Conservation (phyloP, 352 stramenopile species). For the Pythium guiyangense region DNA sequence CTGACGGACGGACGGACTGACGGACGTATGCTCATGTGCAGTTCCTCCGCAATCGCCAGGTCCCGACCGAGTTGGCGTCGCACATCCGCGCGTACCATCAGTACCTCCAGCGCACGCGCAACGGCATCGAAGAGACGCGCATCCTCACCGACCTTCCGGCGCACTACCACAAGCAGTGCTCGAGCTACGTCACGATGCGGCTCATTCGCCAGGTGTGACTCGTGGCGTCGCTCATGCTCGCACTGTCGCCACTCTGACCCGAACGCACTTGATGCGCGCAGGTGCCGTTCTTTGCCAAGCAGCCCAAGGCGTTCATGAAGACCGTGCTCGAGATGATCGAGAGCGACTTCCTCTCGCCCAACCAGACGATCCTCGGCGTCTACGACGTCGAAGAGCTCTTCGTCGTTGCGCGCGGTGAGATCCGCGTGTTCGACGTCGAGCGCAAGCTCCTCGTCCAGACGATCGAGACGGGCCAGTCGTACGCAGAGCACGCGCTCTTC, state of each 20-base stretch:
- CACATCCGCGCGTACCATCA: slow-evolving; percentile 17
- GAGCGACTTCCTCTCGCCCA: slow-evolving; percentile 19
- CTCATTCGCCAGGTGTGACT: slow-evolving; percentile 10
- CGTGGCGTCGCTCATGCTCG: neutral
- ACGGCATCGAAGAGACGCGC: slow-evolving; percentile 18
- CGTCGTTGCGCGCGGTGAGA: slow-evolving; percentile 13
- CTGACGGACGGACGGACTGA: neutral
- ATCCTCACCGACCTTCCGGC: slow-evolving; percentile 13
- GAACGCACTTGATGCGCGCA: neutral
- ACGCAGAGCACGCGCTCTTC: slow-evolving; percentile 20
- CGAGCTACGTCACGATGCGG: slow-evolving; percentile 15
- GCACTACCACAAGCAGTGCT: slow-evolving; percentile 19
- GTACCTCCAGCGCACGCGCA: slow-evolving; percentile 21
- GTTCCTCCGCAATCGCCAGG: slow-evolving; percentile 14
- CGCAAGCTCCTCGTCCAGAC: slow-evolving; percentile 4
- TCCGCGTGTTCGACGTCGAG: slow-evolving; percentile 15
- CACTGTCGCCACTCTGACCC: neutral
- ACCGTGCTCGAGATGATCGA: slow-evolving; percentile 13
- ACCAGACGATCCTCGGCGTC: slow-evolving; percentile 13
- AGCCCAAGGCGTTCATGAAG: slow-evolving; percentile 14
- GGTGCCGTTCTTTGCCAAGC: slow-evolving; percentile 18
- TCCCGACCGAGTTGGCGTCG: slow-evolving; percentile 9
- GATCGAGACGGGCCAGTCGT: slow-evolving; percentile 14
- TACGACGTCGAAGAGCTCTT: slow-evolving; percentile 16
- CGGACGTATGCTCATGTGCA: neutral